These are phyloP conservation scores for Botrytis tulipae DNA, from an alignment of 2,329 filamentous ascomycete species.

Conservation along the genomic window DNA sequence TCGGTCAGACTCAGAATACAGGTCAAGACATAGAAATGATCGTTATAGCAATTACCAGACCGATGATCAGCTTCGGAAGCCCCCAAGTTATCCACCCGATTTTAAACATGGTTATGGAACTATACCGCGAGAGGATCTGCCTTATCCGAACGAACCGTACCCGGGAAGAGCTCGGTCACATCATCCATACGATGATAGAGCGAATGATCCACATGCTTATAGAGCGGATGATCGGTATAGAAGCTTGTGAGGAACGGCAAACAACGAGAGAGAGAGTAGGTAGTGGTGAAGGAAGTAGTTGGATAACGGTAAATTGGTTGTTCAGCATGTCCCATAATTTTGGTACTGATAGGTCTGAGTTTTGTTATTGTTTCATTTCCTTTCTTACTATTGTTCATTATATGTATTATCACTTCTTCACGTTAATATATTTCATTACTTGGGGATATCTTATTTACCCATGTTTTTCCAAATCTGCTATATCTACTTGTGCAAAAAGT, in stretches of 20 bases:
- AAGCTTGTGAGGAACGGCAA: neutral
- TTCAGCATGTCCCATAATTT: neutral
- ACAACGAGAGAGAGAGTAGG: neutral
- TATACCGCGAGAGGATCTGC: neutral
- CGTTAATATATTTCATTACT: neutral
- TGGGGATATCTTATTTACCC: neutral
- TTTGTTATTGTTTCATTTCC: conserved; percentile 1
- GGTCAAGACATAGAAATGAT: neutral
- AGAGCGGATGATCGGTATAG: neutral
- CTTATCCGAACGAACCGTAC: neutral
- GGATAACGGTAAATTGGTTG: neutral
- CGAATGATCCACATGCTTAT: neutral
- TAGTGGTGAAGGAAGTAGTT: neutral
- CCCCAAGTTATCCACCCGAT: neutral
- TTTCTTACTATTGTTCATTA: neutral
- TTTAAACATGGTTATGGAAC: neutral
- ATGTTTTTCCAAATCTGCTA: neutral
- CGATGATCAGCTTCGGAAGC: neutral
- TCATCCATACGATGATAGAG: neutral
- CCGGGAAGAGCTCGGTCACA: neutral
- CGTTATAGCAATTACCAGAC: neutral
- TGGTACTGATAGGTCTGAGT: neutral
- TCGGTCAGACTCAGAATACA: neutral
- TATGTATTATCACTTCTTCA: neutral
- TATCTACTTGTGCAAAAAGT: neutral